Base-by-base conservation (phyloP, 495 filamentous ascomycete genomes). In the Patellaria atrata region DNA sequence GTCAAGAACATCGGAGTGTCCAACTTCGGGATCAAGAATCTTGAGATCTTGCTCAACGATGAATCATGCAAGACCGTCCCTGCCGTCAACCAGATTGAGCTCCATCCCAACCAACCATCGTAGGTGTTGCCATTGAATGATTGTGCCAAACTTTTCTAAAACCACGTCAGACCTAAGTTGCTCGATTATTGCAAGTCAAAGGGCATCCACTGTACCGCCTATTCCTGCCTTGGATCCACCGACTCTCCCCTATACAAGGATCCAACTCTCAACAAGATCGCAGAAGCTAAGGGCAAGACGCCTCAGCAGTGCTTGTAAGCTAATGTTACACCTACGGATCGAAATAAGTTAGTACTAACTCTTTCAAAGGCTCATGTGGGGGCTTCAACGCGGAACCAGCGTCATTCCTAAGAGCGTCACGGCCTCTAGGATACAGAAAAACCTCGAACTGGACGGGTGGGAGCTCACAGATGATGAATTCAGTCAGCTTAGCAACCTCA, bases 71-170 rank as follows among this genome's bases (percentile, higher is more conserved):
- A 58, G 69, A 77, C 74, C 45, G 64, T 78, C 30, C 85, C 85
- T 10, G 77, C 79, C 7, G 82, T 86, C 43, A 91, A 92, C 68
- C 83, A 93, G 63, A 76, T 92, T 52, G 85, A 94, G 33, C 46
- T 52, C 4, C 49, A 52, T 24, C 50, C 47, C 17, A 50, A 50
- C 48, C 29, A 41, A 37, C 48, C 47, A 0, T 50, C 47, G 36
- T 41, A 31, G 35, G 18, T 15, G 1, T 11, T 4, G 11, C 22
- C n/a, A n/a, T n/a, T n/a, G n/a, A n/a, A n/a, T 38, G 3, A 15
- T 10, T 12, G 14, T 13, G 13, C 21, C 30, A 14, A 35, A 3
- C 10, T 18, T 14, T 5, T 12, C 13, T 24, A 35, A 35, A 9
- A 8, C 58, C 75, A 76, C 60, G 79, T 75, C 5, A 78, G 73